Base-by-base conservation (phyloP, 495 filamentous ascomycete genomes). In the Aspergillus bertholletiae region DNA sequence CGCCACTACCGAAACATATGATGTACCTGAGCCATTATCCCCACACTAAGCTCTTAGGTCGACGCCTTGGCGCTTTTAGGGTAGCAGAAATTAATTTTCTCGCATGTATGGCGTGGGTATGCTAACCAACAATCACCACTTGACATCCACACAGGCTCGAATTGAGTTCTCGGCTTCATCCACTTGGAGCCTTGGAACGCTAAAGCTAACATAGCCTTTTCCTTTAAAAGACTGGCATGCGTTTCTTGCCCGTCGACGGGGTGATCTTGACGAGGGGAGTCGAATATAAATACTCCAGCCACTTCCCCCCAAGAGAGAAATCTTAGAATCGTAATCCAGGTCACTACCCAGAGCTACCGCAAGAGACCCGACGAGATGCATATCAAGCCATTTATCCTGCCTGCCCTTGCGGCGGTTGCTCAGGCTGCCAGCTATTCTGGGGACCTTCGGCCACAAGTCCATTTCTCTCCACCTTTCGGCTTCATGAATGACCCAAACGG, bases 401-500 rank as follows among this genome's bases (percentile, higher is more conserved):
- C 53, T 50, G 26, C 35, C 15, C 46, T 54, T 15, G 17, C 30
- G 49, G 50, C 45, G 22, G 39, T 44, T 26, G 49, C n/a, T 8
- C 44, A 49, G 13, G 49, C 56, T 24, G 56, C 56, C 22, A 40
- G 71, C 54, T 80, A 80, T 50, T 63, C 57, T 11, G 71, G 74
- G 11, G 37, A 60, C 30, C 58, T 74, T 47, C 70, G 78, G 40
- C 77, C 76, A n/a, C 50, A 58, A 28, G 34, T 45, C 7, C 79
- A 84, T 60, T 84, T 72, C 63, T 79, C 74, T 32, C 79, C 79
- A 4, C 76, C 78, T 7, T 55, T 53, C 30, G 58, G 68, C 44
- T 83, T 81, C 52, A 80, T 83, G 77, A 81, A 82, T 53, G 79
- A 82, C 56, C 79, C 80, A 18, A 82, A 84, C 65, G 80, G 80